Base-by-base conservation (phyloP, 495 filamentous ascomycete genomes). In the Cercophora samala region DNA sequence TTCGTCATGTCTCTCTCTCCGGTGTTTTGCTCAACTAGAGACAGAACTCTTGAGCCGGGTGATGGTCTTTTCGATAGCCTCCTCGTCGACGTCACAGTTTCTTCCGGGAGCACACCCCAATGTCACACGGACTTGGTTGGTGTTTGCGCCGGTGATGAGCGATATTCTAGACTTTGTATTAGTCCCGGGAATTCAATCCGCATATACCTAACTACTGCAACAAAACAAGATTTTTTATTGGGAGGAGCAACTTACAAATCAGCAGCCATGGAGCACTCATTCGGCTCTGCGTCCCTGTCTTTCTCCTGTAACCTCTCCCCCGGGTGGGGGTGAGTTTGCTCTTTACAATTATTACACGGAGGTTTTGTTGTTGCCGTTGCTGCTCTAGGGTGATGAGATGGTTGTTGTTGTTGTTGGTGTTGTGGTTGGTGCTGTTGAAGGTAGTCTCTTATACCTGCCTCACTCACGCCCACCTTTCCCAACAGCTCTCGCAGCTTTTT, bases 401-500 rank as follows among this genome's bases (percentile, higher is more conserved):
- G n/a, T 32, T 32, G 8, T 8, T 32, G 29, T 4, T 54, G 13
- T 54, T 17, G 52, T 17, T 17, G 52, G 52, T 54, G 52, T 5
- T 54, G 52, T 54, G 13, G 51, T 13, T n/a, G 29, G 29, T 51
- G 26, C 53, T 13, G 54, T 52, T 29, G 42, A n/a, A 25, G 1
- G 53, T 52, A 29, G 60, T 69, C 9, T 65, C 59, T 19, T 37
- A 78, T 74, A 21, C 63, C 65, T 6, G 67, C 65, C 59, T 77
- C 69, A 26, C 56, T 53, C 54, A 74, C 65, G 4, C 73, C 74
- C 26, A 74, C 54, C 17, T 51, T 63, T 29, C 70, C 66, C 8
- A 78, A 71, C 2, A 69, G 52, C 3, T 11, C 21, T 4, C 87
- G 77, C n/a, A 63, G 60, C 53, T 62, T 66, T 66, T 64, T 77